Conservation (phyloP, 768 basidiomycete genomes). For the Polyporus arcularius region DNA sequence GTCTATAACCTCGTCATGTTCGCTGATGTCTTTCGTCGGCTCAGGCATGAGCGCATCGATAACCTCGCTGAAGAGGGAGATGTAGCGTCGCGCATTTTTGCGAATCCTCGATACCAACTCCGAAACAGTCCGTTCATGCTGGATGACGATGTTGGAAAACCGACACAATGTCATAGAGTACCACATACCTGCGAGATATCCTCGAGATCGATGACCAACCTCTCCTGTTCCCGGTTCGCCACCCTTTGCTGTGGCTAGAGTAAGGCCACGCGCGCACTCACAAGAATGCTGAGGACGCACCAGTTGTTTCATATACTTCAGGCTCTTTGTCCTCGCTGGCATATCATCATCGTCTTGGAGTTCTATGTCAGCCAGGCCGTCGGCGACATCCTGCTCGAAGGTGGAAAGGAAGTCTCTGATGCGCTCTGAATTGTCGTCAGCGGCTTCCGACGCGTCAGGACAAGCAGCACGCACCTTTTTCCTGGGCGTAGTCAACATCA, state of each 20-base stretch:
- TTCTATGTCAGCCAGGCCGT: conserved; percentile 69
- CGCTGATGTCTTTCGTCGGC: conserved; percentile 87
- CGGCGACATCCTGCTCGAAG: conserved; percentile 69
- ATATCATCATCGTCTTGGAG: conserved; percentile 53
- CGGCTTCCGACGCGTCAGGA: neutral
- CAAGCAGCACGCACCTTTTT: conserved; percentile 53
- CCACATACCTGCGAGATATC: conserved; percentile 72
- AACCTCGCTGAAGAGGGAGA: conserved; percentile 84
- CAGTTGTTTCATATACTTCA: conserved; percentile 85
- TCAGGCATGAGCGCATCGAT: conserved; percentile 88
- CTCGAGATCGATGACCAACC: conserved; percentile 85
- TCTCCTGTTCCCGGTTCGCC: conserved; percentile 91
- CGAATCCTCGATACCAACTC: conserved; percentile 81
- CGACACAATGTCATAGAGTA: neutral
- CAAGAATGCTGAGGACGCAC: conserved; percentile 45
- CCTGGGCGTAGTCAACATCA: conserved; percentile 66
- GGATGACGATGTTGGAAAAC: neutral
- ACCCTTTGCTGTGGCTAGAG: conserved; percentile 68
- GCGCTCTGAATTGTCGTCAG: conserved; percentile 45
- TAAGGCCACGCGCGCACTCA: conserved; percentile 4
- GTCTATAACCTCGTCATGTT: conserved; percentile 94
- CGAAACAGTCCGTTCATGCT: conserved; percentile 72
- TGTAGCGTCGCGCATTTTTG: conserved; percentile 87
- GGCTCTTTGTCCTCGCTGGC: conserved; percentile 38
- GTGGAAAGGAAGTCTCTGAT: conserved; percentile 72